Evolutionary conservation across 805 yeast species (phyloP).

Genomic region (Lipomyces chichibuensis): DNA sequence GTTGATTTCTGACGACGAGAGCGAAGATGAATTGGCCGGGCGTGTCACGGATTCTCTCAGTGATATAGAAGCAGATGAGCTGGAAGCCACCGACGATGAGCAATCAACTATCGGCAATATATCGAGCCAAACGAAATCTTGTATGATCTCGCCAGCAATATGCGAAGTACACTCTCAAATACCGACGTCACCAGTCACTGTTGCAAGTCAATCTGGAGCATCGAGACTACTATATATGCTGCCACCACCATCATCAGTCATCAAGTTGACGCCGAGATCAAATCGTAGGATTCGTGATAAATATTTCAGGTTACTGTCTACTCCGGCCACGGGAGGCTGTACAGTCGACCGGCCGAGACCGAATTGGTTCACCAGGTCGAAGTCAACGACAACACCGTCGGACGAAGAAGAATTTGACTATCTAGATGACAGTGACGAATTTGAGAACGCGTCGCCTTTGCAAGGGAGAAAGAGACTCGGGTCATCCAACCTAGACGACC

Average conservation of each 20-base stretch:
- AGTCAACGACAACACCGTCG: neutral
- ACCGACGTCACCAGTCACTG: neutral
- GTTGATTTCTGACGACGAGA: constrained; percentile 1
- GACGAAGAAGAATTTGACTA: constrained; percentile 2
- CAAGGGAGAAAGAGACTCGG: constrained; percentile 2
- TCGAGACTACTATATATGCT: neutral
- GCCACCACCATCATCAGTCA: constrained; percentile 20
- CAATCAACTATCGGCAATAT: neutral
- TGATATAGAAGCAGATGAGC: neutral
- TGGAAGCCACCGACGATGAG: constrained; percentile 6
- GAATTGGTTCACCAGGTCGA: neutral
- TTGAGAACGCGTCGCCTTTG: constrained; percentile 14
- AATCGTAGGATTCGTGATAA: constrained; percentile 9
- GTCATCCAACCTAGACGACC: neutral
- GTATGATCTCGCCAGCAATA: neutral
- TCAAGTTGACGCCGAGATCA: constrained; percentile 23
- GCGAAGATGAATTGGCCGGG: neutral
- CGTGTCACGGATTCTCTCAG: neutral
- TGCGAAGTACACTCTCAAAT: neutral
- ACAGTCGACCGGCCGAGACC: neutral
- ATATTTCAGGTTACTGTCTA: constrained; percentile 24
- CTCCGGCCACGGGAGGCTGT: constrained; percentile 16
- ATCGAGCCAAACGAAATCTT: neutral
- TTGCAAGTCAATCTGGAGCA: neutral
- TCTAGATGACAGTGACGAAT: neutral